These are phyloP conservation scores for Camelina sativa DNA, from an alignment of 345 rosid genomes.

Conservation along the genomic window DNA sequence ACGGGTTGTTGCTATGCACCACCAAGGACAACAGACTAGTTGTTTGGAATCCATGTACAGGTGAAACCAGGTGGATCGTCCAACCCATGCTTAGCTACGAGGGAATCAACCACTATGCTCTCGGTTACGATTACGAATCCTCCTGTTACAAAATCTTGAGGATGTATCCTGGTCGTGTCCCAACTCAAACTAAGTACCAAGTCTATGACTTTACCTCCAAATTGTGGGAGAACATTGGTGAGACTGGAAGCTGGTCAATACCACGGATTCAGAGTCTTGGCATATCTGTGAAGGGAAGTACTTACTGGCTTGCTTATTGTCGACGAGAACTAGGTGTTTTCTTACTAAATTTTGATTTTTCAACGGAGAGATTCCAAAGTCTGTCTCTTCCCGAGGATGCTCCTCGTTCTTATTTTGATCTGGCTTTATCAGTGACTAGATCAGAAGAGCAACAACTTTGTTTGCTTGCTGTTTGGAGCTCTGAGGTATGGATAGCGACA, in stretches of 20 bases:
- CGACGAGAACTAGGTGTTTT: neutral
- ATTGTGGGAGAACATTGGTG: neutral
- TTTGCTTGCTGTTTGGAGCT: neutral
- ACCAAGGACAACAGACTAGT: neutral
- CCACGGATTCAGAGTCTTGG: neutral
- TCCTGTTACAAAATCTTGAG: neutral
- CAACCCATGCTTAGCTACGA: neutral
- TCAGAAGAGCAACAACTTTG: conserved; percentile 28
- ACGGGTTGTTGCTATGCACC: neutral
- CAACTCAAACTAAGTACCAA: neutral
- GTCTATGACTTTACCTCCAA: neutral
- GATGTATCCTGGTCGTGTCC: neutral
- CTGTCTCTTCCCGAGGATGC: neutral
- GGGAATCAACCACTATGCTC: neutral
- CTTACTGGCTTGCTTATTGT: neutral
- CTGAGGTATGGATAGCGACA: neutral
- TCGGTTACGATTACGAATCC: neutral
- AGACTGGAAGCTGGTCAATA: neutral
- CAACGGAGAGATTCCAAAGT: neutral
- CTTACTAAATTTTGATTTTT: neutral
- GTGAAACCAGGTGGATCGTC: neutral
- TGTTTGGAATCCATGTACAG: neutral
- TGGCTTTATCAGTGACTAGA: conserved; percentile 16
- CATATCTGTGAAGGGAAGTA: neutral
- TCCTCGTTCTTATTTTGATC: accelerated